Evolutionary conservation across 2,329 filamentous ascomycete genomes (phyloP).

Genomic region (Ophiocordyceps camponoti-floridani): DNA sequence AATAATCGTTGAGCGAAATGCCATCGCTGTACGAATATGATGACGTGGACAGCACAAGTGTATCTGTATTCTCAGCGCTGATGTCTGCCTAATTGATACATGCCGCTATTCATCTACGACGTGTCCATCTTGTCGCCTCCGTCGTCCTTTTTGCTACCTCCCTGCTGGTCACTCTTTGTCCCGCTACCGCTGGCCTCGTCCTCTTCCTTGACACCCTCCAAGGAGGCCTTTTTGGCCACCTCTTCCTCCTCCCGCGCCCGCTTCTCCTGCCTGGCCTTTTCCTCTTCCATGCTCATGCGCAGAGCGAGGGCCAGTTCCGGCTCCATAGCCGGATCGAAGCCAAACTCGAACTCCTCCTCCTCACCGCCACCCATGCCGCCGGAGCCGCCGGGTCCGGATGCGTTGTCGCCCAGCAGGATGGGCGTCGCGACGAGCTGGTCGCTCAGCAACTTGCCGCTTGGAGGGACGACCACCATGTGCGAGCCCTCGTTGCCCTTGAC

Average conservation of each 20-base stretch:
- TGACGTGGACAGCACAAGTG: background rate
- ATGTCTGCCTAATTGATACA: constrained; percentile 8
- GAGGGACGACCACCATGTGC: constrained; percentile 76
- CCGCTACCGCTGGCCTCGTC: constrained; percentile 36
- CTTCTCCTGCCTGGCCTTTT: constrained; percentile 84
- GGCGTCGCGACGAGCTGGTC: constrained; percentile 81
- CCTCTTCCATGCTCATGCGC: constrained; percentile 96
- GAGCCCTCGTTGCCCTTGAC: constrained; percentile 87
- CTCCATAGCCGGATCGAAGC: constrained; percentile 79
- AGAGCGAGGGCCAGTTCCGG: constrained; percentile 87
- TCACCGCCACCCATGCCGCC: constrained; percentile 42
- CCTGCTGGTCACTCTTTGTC: constrained; percentile 19
- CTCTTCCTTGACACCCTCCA: constrained; percentile 73
- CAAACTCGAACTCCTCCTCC: constrained; percentile 57
- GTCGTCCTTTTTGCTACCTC: constrained; percentile 27
- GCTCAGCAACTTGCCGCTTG: constrained; percentile 79
- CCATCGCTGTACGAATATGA: background rate
- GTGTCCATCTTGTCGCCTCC: constrained; percentile 75
- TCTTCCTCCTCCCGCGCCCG: constrained; percentile 60
- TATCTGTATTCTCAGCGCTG: background rate
- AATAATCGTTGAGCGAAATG: constrained; percentile 31
- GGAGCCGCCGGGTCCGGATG: constrained; percentile 33
- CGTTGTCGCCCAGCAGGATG: constrained; percentile 71
- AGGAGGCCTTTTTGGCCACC: constrained; percentile 51
- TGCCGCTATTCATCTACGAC: constrained; percentile 22